Base-by-base conservation (phyloP, 441 rosid species). In the Metrosideros polymorpha region DNA sequence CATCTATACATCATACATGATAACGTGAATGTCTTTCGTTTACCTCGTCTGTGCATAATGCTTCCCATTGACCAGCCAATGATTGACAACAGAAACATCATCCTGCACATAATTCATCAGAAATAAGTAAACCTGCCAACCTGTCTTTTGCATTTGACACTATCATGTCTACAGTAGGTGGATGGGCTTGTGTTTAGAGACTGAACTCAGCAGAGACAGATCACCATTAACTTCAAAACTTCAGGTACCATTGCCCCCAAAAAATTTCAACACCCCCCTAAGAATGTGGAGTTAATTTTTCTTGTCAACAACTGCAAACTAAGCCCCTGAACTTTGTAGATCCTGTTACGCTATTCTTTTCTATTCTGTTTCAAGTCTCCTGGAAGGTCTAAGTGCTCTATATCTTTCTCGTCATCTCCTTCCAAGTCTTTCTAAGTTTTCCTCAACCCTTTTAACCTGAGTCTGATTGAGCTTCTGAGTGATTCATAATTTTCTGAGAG, bases 1-100 rank as follows among this genome's bases (percentile, higher is more conserved):
- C 49, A 39, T 71, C 79, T 66, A 25, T 43, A 49, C 53, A 42
- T 3, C 82, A 66, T 15, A 51, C 52, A 32, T 52, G 22, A 82
- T 29, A 53, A 45, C 4, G 83, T 6, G 83, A 14, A 8, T 3
- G 55, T 24, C 61, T 39, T 27, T 19, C 42, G 6, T 79, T 84
- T 84, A 93, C 98, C 98, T 95, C 35, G 99, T 95, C 63, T 94
- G 89, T 12, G 99, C 91, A 82, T 96, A 95, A 84, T 95, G 99
- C 87, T 91, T 95, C 84, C 99, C 98, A 71, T 95, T 93, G 82
- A 94, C 88, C 56, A 95, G 93, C 97, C 99, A 95, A 82, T 94
- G 98, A 84, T 93, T 87, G 52, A 91, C 93, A 85, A 93, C 84
- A 4, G 97, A 92, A 89, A 95, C 98, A 86, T 95, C 90, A 56